A percentile compares a stretch with the other conserved stretches of the same genome.
Evolutionary conservation across 495 filamentous ascomycete genomes (phyloP).

Genomic region (Penicillium pancosmium): DNA sequence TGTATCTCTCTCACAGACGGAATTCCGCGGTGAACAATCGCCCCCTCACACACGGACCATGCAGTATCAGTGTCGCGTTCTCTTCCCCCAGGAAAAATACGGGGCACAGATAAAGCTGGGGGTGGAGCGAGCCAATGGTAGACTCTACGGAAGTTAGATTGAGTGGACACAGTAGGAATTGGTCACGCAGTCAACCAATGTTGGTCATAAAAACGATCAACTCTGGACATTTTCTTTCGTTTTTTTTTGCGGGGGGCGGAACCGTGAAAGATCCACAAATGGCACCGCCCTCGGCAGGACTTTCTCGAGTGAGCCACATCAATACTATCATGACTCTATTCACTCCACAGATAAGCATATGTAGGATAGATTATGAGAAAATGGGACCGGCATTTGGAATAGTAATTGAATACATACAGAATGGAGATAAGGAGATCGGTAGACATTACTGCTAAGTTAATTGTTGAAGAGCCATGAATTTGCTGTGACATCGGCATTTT

Average conservation of each 20-base stretch:
- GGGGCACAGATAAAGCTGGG: slow-evolving; percentile 32
- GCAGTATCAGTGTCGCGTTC: slow-evolving; percentile 13
- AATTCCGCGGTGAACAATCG: slow-evolving; percentile 12
- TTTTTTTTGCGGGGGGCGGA: slow-evolving; percentile 28
- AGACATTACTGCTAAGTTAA: neutral
- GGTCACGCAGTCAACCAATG: slow-evolving; percentile 19
- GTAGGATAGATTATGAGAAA: neutral
- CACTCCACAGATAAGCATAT: slow-evolving; percentile 17
- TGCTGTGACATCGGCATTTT: neutral
- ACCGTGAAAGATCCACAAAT: neutral
- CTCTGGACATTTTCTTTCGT: slow-evolving; percentile 7
- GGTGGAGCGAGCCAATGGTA: slow-evolving; percentile 22
- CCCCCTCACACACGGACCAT: slow-evolving; percentile 10
- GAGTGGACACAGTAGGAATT: slow-evolving; percentile 17
- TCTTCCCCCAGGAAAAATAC: slow-evolving; percentile 20
- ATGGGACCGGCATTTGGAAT: neutral
- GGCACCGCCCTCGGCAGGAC: slow-evolving; percentile 28
- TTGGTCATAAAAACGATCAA: slow-evolving; percentile 26
- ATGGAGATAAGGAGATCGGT: neutral
- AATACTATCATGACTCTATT: neutral
- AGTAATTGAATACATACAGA: neutral
- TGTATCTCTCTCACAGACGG: slow-evolving; percentile 9
- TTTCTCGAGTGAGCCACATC: slow-evolving; percentile 24
- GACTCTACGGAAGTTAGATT: neutral
- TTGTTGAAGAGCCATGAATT: too few species aligned